Evolutionary conservation across 768 basidiomycete species (phyloP), one percentile per base, ranked within the genome.

Genomic region (Pleurotus sapidus): DNA sequence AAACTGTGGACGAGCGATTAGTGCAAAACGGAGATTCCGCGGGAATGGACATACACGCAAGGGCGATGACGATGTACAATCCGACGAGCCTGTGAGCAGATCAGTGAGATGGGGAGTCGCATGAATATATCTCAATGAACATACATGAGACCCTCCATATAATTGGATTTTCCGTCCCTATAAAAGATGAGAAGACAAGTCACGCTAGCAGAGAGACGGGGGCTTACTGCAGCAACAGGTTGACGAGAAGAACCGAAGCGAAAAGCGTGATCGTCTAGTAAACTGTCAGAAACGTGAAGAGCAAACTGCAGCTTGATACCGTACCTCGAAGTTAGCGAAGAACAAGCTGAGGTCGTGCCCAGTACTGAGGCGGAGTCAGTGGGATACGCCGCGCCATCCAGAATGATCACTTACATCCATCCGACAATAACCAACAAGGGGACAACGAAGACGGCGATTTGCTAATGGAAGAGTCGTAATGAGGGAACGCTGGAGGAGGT

Each of bases 131-230:
- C 14, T n/a, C 27, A 5, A 49, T 20, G 46, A 3, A 65, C 72
- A 17, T 62, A 77, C 91, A 95, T 89, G 43, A 93, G 68, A 34
- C 95, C 95, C 73, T 95, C 94, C 87, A 96, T 90, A 67, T 93
- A 95, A 66, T 95, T 95, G 14, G 89, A 88, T 64, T 87, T 88
- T 46, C 93, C 93, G 60, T 92, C 89, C 73, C 86, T 83, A 62
- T n/a, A 23, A 48, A 48, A 40, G 20, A 38, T 50, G 25, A 47
- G 37, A 34, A 54, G 48, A 39, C 23, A 34, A 55, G 5, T 39
- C 55, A 34, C 38, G 25, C 12, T 49, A 43, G 20, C 1, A 9
- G 14, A 42, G 49, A 39, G 46, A 45, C 48, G 60, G 24, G 39
- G 5, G 78, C 84, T 46, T 59, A 83, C 84, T 86, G 84, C 60